phyloP scores from a whole-genome alignment of 345 rosid species.

The Euphorbia lathyris region DNA sequence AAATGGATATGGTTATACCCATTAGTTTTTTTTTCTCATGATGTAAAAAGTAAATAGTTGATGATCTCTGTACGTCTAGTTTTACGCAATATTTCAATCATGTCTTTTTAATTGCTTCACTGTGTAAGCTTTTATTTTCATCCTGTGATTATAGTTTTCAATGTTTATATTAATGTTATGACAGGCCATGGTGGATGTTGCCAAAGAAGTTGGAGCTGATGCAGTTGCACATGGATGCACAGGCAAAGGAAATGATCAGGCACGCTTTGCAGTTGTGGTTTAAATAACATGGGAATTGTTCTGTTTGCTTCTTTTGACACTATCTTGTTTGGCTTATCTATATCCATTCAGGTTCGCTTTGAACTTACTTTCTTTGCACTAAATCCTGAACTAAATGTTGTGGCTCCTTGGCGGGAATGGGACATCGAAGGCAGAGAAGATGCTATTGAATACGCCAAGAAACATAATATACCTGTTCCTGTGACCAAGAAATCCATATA shows the following conservation, averaged over 20 bases:
- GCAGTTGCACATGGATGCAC: constrained; percentile 98
- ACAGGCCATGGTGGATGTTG: constrained; percentile 99
- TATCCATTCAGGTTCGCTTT: constrained; percentile 70
- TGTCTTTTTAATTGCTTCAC: neutral
- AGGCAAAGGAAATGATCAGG: constrained; percentile 99
- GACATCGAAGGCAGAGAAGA: constrained; percentile 92
- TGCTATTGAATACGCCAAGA: constrained; percentile 91
- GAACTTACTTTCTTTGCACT: constrained; percentile 90
- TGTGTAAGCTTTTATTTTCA: neutral
- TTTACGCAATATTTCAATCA: neutral
- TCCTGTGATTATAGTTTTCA: neutral
- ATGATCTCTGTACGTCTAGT: neutral
- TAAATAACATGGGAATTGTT: constrained; percentile 5
- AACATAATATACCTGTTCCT: constrained; percentile 89
- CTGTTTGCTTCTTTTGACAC: constrained; percentile 7
- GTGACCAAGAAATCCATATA: constrained; percentile 95
- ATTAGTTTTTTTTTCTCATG: neutral
- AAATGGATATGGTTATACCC: neutral
- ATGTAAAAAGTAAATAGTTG: neutral
- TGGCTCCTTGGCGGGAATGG: constrained; percentile 99
- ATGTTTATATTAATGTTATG: neutral
- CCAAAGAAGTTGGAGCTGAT: constrained; percentile 96
- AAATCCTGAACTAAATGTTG: constrained; percentile 86
- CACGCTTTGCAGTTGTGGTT: constrained; percentile 21
- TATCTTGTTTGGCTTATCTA: constrained; percentile 4